phyloP scores from a whole-genome alignment of 208 protist genomes.

The Crithidia bombi region DNA sequence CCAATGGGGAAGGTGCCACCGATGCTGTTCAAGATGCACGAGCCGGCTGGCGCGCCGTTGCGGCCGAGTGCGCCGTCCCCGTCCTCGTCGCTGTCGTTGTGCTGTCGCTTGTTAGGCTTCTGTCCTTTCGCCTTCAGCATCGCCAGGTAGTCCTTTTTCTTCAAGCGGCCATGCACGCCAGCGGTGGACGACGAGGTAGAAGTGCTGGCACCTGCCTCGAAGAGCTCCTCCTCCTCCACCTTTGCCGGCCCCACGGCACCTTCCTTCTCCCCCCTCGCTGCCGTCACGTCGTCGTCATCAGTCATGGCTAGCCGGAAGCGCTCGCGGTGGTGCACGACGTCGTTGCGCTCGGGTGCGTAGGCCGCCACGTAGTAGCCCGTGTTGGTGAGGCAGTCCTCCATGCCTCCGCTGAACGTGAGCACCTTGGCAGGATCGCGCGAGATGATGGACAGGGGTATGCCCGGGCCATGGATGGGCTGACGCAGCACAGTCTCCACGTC shows the following conservation, averaged over 20 bases:
- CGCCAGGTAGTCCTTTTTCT: slow-evolving; percentile 85
- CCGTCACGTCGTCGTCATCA: neutral
- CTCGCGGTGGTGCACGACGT: slow-evolving; percentile 58
- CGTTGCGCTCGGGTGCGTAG: slow-evolving; percentile 61
- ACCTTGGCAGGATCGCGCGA: slow-evolving; percentile 54
- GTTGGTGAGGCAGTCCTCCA: slow-evolving; percentile 90
- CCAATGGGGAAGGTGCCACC: slow-evolving; percentile 92
- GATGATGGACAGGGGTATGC: slow-evolving; percentile 64
- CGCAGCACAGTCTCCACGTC: slow-evolving; percentile 27
- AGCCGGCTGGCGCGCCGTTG: slow-evolving; percentile 35
- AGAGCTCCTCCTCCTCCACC: neutral
- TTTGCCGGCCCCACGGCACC: neutral
- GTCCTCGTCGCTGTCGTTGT: slow-evolving; percentile 46
- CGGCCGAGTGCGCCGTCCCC: slow-evolving; percentile 34
- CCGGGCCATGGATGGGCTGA: slow-evolving; percentile 49
- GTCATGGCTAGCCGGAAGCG: slow-evolving; percentile 46
- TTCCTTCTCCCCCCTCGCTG: slow-evolving; percentile 8
- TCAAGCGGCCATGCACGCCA: slow-evolving; percentile 53
- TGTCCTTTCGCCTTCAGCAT: slow-evolving; percentile 45
- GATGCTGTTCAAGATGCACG: slow-evolving; percentile 80
- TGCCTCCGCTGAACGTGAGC: slow-evolving; percentile 68
- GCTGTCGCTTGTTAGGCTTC: slow-evolving; percentile 56
- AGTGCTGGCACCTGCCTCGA: slow-evolving; percentile 12
- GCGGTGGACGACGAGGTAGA: slow-evolving; percentile 8
- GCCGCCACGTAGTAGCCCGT: slow-evolving; percentile 85